Evolutionary conservation across 2,329 filamentous ascomycete species (phyloP).

Genomic region (Trichoderma sp.): DNA sequence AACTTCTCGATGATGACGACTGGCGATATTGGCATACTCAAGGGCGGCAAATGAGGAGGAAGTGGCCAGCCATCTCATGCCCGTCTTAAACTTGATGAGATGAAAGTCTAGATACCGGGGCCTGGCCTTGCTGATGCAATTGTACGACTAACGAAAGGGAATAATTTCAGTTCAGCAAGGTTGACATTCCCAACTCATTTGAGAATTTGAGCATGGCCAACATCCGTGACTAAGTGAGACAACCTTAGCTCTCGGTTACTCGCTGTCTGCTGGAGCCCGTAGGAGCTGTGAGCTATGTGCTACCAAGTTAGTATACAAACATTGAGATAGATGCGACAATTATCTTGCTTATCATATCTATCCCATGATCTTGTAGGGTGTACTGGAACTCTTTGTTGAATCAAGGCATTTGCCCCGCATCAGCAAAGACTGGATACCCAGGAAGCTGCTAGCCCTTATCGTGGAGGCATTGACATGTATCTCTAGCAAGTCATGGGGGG

Average conservation of each 20-base stretch:
- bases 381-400: background rate
- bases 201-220: conserved; percentile 28
- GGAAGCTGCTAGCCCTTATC: background rate
- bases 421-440: background rate
- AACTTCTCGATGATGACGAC: background rate
- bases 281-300: conserved; percentile 64
- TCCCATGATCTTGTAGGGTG: background rate
- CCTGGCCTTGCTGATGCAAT: conserved; percentile 31
- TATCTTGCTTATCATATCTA: background rate
- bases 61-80: conserved; percentile 19
- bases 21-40: conserved; percentile 35
- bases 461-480: background rate
- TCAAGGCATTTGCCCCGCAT: background rate
- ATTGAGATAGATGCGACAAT: conserved; percentile 52
- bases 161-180: conserved; percentile 53
- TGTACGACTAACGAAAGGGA: conserved; percentile 60
- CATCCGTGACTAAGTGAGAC: conserved; percentile 28
- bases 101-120: background rate
- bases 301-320: conserved; percentile 66
- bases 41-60: conserved; percentile 54
- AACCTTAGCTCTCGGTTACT: conserved; percentile 62
- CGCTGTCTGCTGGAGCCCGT: conserved; percentile 55
- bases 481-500: background rate
- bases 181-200: conserved; percentile 54
- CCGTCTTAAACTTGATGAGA: background rate